These are phyloP conservation scores for Rhizoclosmatium globosum DNA, from an alignment of 192 early-diverging fungal genomes.

Conservation along the genomic window DNA sequence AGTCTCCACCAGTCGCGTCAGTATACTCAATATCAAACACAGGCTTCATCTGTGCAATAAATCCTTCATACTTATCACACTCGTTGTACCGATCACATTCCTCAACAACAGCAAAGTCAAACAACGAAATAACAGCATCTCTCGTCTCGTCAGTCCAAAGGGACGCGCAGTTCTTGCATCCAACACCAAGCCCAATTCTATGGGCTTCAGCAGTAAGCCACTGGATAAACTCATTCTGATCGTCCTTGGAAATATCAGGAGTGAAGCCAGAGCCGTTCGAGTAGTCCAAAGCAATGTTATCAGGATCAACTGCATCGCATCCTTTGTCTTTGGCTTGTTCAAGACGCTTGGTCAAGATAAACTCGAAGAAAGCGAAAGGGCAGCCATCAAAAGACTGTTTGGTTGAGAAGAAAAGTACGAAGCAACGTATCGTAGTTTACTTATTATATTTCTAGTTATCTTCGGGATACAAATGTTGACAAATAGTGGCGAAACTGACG, in stretches of 20 bases:
- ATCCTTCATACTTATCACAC: constrained; percentile 11
- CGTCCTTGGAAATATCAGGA: not conserved
- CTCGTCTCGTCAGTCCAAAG: not conserved
- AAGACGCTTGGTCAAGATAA: no score
- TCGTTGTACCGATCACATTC: not conserved
- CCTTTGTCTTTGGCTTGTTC: no score
- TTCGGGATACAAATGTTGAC: no score
- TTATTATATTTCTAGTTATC: no score
- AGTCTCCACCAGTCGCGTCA: constrained; percentile 20
- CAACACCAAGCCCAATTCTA: constrained; percentile 21
- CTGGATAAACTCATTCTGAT: constrained; percentile 13
- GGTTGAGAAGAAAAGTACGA: no score
- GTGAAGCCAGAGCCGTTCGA: constrained; percentile 25
- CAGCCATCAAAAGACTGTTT: no score
- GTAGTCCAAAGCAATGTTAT: constrained; percentile 38
- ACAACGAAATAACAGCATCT: not conserved
- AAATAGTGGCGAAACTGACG: no score
- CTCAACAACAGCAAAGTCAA: constrained; percentile 37
- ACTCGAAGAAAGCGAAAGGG: no score
- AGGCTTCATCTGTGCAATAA: constrained; percentile 22
- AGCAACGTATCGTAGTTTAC: no score
- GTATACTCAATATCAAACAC: constrained; percentile 36
- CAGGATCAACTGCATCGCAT: constrained; percentile 38
- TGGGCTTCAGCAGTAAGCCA: constrained; percentile 18
- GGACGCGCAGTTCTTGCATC: constrained; percentile 11